A percentile compares a stretch with the other conserved stretches of the same genome.
phyloP scores from a whole-genome alignment of 768 basidiomycete genomes.

The Podaxis rugospora region DNA sequence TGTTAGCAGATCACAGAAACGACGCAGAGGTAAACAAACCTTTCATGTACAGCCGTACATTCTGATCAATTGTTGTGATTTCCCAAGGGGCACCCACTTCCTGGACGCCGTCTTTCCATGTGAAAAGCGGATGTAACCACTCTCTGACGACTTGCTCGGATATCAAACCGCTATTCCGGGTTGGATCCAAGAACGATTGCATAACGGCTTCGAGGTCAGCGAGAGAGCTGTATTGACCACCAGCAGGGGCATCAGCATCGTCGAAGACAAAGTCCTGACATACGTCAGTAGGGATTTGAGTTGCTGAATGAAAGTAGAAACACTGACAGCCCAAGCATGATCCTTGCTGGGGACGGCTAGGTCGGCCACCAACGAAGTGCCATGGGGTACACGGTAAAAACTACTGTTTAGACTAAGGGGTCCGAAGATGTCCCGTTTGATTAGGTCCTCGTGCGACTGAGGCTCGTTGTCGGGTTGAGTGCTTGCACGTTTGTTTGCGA shows the following conservation, averaged over 20 bases:
- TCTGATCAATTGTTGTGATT: conserved; percentile 25
- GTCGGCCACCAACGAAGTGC: conserved; percentile 23
- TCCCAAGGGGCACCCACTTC: conserved; percentile 42
- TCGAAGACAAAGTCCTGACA: conserved; percentile 33
- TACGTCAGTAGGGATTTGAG: background rate
- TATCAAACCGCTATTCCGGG: conserved; percentile 26
- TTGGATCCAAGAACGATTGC: conserved; percentile 41
- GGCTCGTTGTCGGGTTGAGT: conserved; percentile 20
- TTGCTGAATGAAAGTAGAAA: background rate
- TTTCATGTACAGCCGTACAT: conserved; percentile 30
- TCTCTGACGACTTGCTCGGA: conserved; percentile 31
- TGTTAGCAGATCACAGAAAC: conserved; percentile 3
- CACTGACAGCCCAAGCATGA: conserved; percentile 29
- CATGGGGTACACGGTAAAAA: conserved; percentile 35
- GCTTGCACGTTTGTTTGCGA: conserved; percentile 42
- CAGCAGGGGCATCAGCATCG: conserved; percentile 37
- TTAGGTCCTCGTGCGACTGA: conserved; percentile 35
- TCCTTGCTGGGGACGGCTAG: conserved; percentile 36
- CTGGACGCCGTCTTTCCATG: conserved; percentile 31
- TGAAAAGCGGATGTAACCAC: conserved; percentile 36
- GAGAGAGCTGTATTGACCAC: conserved; percentile 49
- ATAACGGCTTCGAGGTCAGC: conserved; percentile 39
- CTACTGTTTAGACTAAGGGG: conserved; percentile 41
- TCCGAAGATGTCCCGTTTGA: conserved; percentile 46
- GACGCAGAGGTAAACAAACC: conserved; percentile 13